Evolutionary conservation across 805 yeast genomes (phyloP), one percentile per base, ranked within the genome.

Genomic region (Jamesozyma spencerorum): DNA sequence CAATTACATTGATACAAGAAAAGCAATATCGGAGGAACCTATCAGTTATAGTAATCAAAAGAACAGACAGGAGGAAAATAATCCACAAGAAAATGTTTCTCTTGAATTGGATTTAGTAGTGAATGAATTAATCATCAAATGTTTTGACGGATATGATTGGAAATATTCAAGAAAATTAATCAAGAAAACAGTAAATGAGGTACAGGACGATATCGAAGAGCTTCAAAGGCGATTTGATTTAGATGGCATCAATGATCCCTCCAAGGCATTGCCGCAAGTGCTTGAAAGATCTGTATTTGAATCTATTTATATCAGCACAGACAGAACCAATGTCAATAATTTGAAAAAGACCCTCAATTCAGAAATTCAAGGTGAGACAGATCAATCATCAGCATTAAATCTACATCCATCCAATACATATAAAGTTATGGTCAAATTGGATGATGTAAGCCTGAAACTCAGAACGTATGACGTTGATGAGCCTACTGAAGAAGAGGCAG

Each of bases 81-180:
- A 11, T 7, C 17, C 8, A 24, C 15, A 2, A 2, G 18, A 32
- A 33, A 18, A 28, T 6, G 24, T 14, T 33, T 5, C 29, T 14
- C 3, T 27, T 10, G 18, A 32, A 14, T 5, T 40, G 5, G 15
- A 17, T 3, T n/a, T 28, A n/a, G 5, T 17, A 4, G 19, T 39
- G 13, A 36, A 22, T 8, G 69, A 69, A 36, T 59, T 67, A 0
- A 54, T 51, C 1, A 51, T 82, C 2, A 73, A 68, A 38, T 61
- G 90, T 15, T 79, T 74, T 57, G 98, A 92, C 63, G 99, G 99
- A 0, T 92, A 80, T 55, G 97, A 92, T 51, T 87, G 97, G 94
- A 73, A 72, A 41, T 74, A 75, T 33, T 86, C 97, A 0, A 70
- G 94, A 42, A 68, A 67, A 18, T 68, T 79, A 0, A 79, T 92